Evolutionary conservation across 345 rosid species (phyloP).

Genomic region (Camelina sativa): DNA sequence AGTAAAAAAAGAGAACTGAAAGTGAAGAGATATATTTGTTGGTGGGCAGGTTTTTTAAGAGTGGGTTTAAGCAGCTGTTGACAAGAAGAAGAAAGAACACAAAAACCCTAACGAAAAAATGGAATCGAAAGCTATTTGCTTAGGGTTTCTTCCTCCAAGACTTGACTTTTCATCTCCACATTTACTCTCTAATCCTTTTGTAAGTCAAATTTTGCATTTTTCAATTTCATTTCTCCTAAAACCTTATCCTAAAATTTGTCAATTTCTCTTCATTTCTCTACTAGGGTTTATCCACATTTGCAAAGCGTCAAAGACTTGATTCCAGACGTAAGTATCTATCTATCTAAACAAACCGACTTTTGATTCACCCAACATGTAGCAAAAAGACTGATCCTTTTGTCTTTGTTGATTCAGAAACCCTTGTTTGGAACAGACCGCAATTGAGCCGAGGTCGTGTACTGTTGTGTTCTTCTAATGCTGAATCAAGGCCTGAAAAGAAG

Average conservation of each 20-base stretch:
- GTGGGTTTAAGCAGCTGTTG: constrained; percentile 32
- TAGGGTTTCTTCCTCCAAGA: constrained; percentile 51
- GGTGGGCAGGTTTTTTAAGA: constrained; percentile 3
- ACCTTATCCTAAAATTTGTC: constrained; percentile 34
- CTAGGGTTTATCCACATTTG: constrained; percentile 47
- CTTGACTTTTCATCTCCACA: constrained; percentile 35
- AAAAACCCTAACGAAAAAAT: constrained; percentile 35
- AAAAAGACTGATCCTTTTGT: constrained; percentile 1
- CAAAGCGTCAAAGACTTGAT: constrained; percentile 27
- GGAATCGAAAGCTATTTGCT: constrained; percentile 60
- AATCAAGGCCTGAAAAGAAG: constrained; percentile 33
- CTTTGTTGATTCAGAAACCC: constrained; percentile 36
- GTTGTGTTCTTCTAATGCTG: constrained; percentile 47
- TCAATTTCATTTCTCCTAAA: background rate
- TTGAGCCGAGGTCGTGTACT: constrained; percentile 41
- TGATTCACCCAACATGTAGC: background rate
- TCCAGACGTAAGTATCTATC: constrained; percentile 42
- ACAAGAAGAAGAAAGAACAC: constrained; percentile 40
- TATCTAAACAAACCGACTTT: background rate
- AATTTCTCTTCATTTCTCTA: constrained; percentile 21
- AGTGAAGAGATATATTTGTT: constrained; percentile 3
- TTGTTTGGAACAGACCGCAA: constrained; percentile 33
- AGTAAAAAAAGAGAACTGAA: too few relatives aligned
- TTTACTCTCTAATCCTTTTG: constrained; percentile 37
- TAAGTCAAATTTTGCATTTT: constrained; percentile 39